phyloP scores from a whole-genome alignment of 768 basidiomycete species.

The Calocybe gangraenosa region DNA sequence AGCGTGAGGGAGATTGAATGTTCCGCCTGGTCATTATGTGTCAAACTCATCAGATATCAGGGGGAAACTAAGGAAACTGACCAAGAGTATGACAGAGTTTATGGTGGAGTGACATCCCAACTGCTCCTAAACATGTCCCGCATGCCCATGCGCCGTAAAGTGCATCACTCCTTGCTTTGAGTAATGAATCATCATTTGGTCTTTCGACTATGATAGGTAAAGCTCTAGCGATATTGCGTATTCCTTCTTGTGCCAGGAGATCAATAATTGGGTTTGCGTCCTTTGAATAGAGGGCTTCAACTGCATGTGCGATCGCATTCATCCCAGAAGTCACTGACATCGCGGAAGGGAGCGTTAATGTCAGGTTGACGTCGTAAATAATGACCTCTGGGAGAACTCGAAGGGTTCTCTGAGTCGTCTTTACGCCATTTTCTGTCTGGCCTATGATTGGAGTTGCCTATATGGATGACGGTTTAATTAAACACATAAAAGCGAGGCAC shows the following conservation, averaged over 20 bases:
- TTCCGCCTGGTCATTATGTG: conserved; percentile 23
- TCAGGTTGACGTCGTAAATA: conserved; percentile 37
- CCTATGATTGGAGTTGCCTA: conserved; percentile 35
- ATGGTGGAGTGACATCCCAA: conserved; percentile 35
- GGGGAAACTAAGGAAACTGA: conserved; percentile 22
- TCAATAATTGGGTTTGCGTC: conserved; percentile 34
- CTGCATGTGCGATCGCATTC: conserved; percentile 38
- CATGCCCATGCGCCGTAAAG: conserved; percentile 36
- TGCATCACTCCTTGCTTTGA: conserved; percentile 29
- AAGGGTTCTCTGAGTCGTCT: conserved; percentile 32
- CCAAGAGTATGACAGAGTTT: conserved; percentile 35
- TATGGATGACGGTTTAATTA: background rate
- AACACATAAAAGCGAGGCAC: background rate
- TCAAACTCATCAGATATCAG: conserved; percentile 6
- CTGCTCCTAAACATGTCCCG: conserved; percentile 28
- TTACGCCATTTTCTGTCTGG: conserved; percentile 33
- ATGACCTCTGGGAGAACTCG: conserved; percentile 36
- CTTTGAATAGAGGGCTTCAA: conserved; percentile 36
- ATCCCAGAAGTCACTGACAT: conserved; percentile 34
- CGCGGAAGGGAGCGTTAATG: conserved; percentile 27
- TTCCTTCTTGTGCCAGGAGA: conserved; percentile 32
- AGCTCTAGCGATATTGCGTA: conserved; percentile 25
- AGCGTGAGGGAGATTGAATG: conserved; percentile 35
- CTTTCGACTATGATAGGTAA: conserved; percentile 24
- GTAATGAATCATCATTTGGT: conserved; percentile 17